Evolutionary conservation across 2,329 filamentous ascomycete genomes (phyloP).

Genomic region (Phialophora expanda): DNA sequence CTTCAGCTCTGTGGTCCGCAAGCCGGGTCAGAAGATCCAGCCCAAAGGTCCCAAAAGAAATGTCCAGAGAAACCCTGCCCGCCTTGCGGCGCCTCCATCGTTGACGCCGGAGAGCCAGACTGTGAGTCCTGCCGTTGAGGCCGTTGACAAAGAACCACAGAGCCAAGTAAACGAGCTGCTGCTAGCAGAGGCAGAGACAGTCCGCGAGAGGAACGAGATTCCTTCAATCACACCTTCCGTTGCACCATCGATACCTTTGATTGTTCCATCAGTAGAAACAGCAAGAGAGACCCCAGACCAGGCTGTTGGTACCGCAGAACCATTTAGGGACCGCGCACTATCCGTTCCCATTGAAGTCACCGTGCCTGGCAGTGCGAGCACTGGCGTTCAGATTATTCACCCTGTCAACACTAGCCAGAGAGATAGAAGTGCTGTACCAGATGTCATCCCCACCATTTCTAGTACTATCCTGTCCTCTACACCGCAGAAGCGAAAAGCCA

Average conservation of each 20-base stretch:
- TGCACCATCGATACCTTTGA: conserved; percentile 20
- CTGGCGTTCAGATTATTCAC: conserved; percentile 23
- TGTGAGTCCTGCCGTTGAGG: conserved; percentile 24
- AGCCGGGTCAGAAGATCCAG: conserved; percentile 76
- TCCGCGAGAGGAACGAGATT: conserved; percentile 25
- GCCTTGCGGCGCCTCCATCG: conserved; percentile 57
- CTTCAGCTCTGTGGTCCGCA: conserved; percentile 61
- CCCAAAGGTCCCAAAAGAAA: conserved; percentile 61
- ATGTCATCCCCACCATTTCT: conserved; percentile 28
- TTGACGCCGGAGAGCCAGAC: conserved; percentile 38
- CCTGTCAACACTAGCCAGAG: conserved; percentile 1
- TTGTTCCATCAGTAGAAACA: conserved; percentile 16
- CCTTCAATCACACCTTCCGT: conserved; percentile 19
- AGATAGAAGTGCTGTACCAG: not conserved
- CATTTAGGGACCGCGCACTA: not conserved
- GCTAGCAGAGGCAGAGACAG: conserved; percentile 5
- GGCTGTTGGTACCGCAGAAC: not conserved
- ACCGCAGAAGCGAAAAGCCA: conserved; percentile 12
- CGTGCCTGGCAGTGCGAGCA: conserved; percentile 16
- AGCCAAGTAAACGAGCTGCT: conserved; percentile 17
- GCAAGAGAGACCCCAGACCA: conserved; percentile 20
- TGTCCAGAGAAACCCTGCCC: conserved; percentile 43
- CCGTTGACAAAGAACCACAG: conserved; percentile 13
- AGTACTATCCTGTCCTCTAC: conserved; percentile 15
- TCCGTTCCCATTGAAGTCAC: conserved; percentile 22